A percentile compares a stretch with the other conserved stretches of the same genome.
Evolutionary conservation across 177 flowering plant genomes (phyloP).

Genomic region (Tripterygium wilfordii): DNA sequence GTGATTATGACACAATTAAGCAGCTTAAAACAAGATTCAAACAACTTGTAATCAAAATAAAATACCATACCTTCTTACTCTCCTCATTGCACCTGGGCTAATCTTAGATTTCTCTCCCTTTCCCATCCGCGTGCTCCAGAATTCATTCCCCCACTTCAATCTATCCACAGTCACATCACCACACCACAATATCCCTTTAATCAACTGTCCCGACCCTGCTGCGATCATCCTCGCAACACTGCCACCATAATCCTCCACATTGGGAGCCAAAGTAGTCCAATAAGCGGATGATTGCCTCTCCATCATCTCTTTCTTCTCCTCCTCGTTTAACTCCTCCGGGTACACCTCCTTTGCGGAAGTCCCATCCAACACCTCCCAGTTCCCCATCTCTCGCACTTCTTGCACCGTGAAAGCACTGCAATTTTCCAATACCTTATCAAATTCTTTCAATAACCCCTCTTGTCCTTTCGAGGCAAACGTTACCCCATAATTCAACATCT

Average conservation of each 20-base stretch:
- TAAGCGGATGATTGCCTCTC: constrained; percentile 61
- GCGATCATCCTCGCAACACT: constrained; percentile 63
- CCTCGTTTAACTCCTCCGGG: constrained; percentile 45
- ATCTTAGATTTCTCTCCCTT: constrained; percentile 31
- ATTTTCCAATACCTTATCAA: constrained; percentile 56
- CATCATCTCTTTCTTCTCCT: constrained; percentile 43
- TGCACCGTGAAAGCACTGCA: constrained; percentile 63
- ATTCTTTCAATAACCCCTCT: constrained; percentile 36
- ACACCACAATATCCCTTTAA: constrained; percentile 87
- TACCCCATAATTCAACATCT: constrained; percentile 69
- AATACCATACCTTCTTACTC: constrained; percentile 58
- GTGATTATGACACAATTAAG: too few species aligned
- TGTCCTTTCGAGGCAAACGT: constrained; percentile 87
- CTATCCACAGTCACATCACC: constrained; percentile 90
- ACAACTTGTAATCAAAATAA: neutral
- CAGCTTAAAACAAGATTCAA: neutral
- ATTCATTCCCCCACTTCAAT: constrained; percentile 76
- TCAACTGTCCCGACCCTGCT: constrained; percentile 70
- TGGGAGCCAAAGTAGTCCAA: constrained; percentile 93
- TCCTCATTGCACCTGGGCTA: constrained; percentile 49
- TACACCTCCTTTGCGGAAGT: constrained; percentile 36
- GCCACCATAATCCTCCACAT: constrained; percentile 91
- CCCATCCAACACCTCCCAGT: constrained; percentile 28
- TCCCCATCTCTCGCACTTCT: constrained; percentile 27
- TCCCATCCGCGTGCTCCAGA: constrained; percentile 53